Base-by-base conservation (phyloP, 2,329 filamentous ascomycete species). In the Sclerotinia subarctica region DNA sequence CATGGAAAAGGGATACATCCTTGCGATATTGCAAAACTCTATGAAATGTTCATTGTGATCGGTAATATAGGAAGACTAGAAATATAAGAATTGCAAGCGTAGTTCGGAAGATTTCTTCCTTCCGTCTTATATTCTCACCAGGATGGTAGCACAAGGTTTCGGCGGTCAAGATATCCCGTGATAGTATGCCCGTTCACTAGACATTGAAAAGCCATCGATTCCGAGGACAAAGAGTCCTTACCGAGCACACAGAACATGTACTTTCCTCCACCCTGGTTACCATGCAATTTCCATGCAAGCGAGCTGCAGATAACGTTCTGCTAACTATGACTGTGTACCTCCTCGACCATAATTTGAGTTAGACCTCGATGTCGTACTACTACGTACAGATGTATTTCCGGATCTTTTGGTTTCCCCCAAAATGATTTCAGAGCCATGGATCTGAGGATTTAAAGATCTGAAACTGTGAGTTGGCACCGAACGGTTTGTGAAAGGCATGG, bases 251-350 rank as follows among this genome's bases (percentile, higher is more conserved):
- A 29, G 46, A 15, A 38, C 15, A 38, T 51, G 21, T 35, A 38
- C 15, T 26, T 38, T 51, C 8, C 21, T 26, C 8, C 29, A 19
- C 29, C 46, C n/a, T 62, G 32, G 29, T 51, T 21, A 51, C 29
- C 59, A 62, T 62, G 46, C 59, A 51, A 38, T 24, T 38, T 62
- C 46, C 59, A 62, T 62, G 59, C 59, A 21, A 24, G 44, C 44
- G 8, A 51, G 29, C n/a, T 62, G 46, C 59, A 51, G 46, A 62
- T 38, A 51, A 62, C 59, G 59, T 38, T 62, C 15, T 51, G 59
- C n/a, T 38, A 32, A 15, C n/a, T 38, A 11, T 19, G 26, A 32
- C 10, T 51, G 15, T 51, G 59, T 51, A 26, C 59, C n/a, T 19
- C 29, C 46, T 62, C 21, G 13, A 6, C 47, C 19, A 10, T 15